Evolutionary conservation across 768 basidiomycete species (phyloP).

Genomic region (Agaricus subrufescens): DNA sequence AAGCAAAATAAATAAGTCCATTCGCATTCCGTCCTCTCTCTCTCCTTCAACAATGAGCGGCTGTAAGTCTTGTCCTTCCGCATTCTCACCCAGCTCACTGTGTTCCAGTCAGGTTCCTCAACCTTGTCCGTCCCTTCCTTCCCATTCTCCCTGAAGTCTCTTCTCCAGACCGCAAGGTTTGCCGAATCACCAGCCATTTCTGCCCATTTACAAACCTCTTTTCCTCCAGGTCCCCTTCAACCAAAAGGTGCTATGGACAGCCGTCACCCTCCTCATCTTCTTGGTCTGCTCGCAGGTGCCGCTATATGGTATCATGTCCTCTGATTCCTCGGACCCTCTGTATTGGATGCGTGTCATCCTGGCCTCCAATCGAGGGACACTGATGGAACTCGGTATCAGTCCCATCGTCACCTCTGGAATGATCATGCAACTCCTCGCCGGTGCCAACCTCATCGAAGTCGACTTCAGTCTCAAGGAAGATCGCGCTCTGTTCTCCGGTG

Average conservation of each 20-base stretch:
- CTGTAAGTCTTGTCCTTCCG: conserved; percentile 45
- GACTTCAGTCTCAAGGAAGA: conserved; percentile 98
- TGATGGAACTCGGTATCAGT: conserved; percentile 98
- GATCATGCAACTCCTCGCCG: conserved; percentile 99
- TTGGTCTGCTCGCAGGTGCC: conserved; percentile 99
- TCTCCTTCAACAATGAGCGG: conserved; percentile 62
- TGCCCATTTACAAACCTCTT: not conserved
- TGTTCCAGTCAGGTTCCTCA: conserved; percentile 86
- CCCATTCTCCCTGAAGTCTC: conserved; percentile 96
- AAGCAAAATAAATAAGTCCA: not conserved
- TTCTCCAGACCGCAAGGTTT: conserved; percentile 94
- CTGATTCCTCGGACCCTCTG: conserved; percentile 97
- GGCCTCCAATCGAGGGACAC: conserved; percentile 95
- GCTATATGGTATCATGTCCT: conserved; percentile 98
- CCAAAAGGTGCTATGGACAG: conserved; percentile 98
- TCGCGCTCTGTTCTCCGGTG: conserved; percentile 89
- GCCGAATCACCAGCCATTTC: conserved; percentile 6
- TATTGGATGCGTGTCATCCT: conserved; percentile 99
- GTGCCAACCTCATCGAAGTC: conserved; percentile 95
- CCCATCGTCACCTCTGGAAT: conserved; percentile 98
- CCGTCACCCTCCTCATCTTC: conserved; percentile 98
- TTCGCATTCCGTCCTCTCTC: conserved; percentile 6
- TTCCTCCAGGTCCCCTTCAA: conserved; percentile 84
- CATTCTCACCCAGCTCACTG: not conserved
- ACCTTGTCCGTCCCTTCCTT: conserved; percentile 97